These are phyloP conservation scores for Datisca glomerata DNA, from an alignment of 306 rosid species.

Conservation along the genomic window DNA sequence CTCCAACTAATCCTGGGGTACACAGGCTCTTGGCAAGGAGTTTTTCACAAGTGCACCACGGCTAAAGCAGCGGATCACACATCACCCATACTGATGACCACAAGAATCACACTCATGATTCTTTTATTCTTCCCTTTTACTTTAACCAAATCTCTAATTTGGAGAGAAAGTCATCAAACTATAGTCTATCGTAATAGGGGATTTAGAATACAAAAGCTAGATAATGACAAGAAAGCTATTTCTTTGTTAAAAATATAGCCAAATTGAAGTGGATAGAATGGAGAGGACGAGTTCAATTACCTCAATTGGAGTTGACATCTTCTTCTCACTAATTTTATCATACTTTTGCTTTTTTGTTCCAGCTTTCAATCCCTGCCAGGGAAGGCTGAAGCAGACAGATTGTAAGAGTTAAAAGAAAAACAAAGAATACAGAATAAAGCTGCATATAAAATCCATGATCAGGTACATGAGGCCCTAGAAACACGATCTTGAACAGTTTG, in stretches of 20 bases:
- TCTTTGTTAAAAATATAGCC: too few relatives aligned
- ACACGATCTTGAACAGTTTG: slow-evolving; percentile 3
- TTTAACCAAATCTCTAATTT: not conserved
- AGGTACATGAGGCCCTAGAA: slow-evolving; percentile 13
- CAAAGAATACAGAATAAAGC: not conserved
- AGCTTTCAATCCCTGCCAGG: slow-evolving; percentile 98
- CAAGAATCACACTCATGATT: too few relatives aligned
- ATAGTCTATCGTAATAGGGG: not conserved
- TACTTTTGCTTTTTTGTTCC: slow-evolving; percentile 96
- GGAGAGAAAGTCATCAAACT: not conserved
- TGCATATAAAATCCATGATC: not conserved
- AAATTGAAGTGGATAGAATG: too few relatives aligned
- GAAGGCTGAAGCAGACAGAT: slow-evolving; percentile 56
- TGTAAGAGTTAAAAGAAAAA: slow-evolving; percentile 5
- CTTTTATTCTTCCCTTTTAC: not conserved
- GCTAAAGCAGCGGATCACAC: too few relatives aligned
- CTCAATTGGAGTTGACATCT: slow-evolving; percentile 82
- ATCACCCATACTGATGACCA: too few relatives aligned
- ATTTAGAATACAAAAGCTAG: not conserved
- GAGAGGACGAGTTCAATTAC: slow-evolving; percentile 22
- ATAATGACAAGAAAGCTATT: not conserved
- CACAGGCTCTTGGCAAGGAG: too few relatives aligned
- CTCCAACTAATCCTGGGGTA: too few relatives aligned
- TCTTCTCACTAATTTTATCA: slow-evolving; percentile 92
- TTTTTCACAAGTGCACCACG: too few relatives aligned